Conservation (phyloP, 768 basidiomycete species). For the Pleurotus djamor region DNA sequence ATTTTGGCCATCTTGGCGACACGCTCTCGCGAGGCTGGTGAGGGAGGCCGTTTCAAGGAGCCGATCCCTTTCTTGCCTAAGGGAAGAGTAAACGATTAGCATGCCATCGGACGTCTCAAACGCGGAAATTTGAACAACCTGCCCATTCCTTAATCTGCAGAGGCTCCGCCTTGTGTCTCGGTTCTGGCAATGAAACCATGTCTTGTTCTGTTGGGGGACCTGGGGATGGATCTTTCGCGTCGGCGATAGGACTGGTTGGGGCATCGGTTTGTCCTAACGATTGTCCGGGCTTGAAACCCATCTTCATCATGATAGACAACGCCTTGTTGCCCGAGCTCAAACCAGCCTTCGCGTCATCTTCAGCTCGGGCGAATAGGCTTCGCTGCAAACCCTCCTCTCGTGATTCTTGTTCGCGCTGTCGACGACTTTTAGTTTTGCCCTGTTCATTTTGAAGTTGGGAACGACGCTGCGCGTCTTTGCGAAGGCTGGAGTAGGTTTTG, state of each 20-base stretch:
- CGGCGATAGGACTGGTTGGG: background rate
- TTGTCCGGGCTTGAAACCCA: conserved; percentile 89
- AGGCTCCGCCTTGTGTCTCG: conserved; percentile 58
- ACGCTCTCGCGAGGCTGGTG: conserved; percentile 61
- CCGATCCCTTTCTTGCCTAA: conserved; percentile 82
- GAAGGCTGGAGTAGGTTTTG: conserved; percentile 68
- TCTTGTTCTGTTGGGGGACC: background rate
- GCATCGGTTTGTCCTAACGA: conserved; percentile 51
- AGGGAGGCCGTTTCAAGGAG: conserved; percentile 62
- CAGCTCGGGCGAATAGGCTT: conserved; percentile 77
- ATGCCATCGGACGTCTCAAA: conserved; percentile 1
- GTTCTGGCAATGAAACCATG: background rate
- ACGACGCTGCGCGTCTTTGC: conserved; percentile 61
- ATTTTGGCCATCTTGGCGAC: conserved; percentile 78
- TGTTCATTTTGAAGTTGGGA: conserved; percentile 65
- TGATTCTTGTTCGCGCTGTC: conserved; percentile 71
- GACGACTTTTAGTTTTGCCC: conserved; percentile 60
- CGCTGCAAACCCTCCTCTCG: conserved; percentile 76
- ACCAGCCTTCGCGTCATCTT: conserved; percentile 59
- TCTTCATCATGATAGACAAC: conserved; percentile 88
- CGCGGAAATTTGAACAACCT: conserved; percentile 38
- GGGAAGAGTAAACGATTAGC: conserved; percentile 9
- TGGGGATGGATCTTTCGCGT: background rate
- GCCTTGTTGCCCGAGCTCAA: conserved; percentile 66
- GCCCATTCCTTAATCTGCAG: conserved; percentile 79